Base-by-base conservation (phyloP, 768 basidiomycete genomes). In the Mrakia blollopis region DNA sequence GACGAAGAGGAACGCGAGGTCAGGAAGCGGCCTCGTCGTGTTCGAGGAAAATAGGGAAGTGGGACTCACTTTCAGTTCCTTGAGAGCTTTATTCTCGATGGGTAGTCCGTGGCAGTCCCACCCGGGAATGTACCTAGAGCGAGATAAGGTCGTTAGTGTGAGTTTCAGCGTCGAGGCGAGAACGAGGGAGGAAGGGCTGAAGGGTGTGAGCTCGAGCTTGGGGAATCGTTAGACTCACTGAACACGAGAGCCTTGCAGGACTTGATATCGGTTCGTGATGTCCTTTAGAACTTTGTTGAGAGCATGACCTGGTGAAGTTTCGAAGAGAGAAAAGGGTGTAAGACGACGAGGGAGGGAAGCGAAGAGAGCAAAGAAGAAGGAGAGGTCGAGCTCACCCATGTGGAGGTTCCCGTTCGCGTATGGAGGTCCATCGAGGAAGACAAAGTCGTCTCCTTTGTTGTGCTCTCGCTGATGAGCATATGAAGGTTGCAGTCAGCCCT, bases 81-180 rank as follows among this genome's bases (percentile, higher is more conserved):
- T 86, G 50, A 99, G 85, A 0, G 94, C 92, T 81, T 97, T 98
- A 80, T 93, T 93, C 83, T 98, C 96, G 78, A 98, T 98, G 0
- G 96, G 96, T 18, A 98, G 88, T 9, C 96, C 96, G 82, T 99
- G 96, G 81, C 96, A 98, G 81, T 99, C 96, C 93, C 94, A 99
- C 14, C 96, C 96, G 50, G 96, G 95, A 21, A 92, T 84, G 84
- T 95, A 98, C 81, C 96, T 98, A 76, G n/a, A 18, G 50, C 11
- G 32, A 28, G 50, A 5, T 69, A 76, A 37, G 32, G n/a, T 1
- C 2, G 32, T 21, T 2, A 16, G 63, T 8, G 16, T 21, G 63
- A 37, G 6, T 16, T 30, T n/a, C 1, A n/a, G 37, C 37, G 65
- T 8, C 37, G 14, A 44, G 39, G 2, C 0, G 25, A n/a, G 13